Evolutionary conservation across 169 alveolate species (phyloP).

Genomic region (Eimeria falciformis): DNA sequence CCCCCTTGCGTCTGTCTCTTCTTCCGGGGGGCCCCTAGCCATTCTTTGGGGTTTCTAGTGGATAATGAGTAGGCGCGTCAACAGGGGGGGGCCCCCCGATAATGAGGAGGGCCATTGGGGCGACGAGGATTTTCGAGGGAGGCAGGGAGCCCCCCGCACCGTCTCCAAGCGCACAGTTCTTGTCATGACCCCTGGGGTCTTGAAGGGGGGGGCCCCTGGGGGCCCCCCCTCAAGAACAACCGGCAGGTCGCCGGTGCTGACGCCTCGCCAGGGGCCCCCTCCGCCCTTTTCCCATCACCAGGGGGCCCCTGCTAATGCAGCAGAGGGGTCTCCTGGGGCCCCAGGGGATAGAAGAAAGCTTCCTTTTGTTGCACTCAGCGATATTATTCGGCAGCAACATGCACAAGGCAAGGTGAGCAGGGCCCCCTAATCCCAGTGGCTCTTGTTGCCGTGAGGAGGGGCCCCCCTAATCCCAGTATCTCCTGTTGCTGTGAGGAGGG

Average conservation of each 20-base stretch:
- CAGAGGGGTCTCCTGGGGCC: conserved; percentile 13
- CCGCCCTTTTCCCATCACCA: not conserved
- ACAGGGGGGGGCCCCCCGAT: conserved; percentile 30
- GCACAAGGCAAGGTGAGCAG: conserved; percentile 21
- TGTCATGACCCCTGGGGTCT: conserved; percentile 46
- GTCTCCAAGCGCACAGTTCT: conserved; percentile 55
- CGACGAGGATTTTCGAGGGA: conserved; percentile 15
- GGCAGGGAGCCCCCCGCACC: conserved; percentile 36
- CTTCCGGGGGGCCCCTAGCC: too few relatives aligned
- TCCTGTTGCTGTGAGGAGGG: too few relatives aligned
- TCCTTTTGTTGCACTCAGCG: conserved; percentile 57
- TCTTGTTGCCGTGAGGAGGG: not conserved
- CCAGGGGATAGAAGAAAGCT: conserved; percentile 38
- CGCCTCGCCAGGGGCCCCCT: conserved; percentile 35
- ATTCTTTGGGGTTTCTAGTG: too few relatives aligned
- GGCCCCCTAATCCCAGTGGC: not conserved
- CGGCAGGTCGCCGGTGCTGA: conserved; percentile 18
- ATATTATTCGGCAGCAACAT: conserved; percentile 56
- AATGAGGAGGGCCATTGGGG: conserved; percentile 59
- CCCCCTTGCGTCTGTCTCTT: too few relatives aligned
- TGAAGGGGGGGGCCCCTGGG: conserved; percentile 16
- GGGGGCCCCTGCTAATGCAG: conserved; percentile 30
- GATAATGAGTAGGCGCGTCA: conserved; percentile 37
- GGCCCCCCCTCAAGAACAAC: conserved; percentile 1
- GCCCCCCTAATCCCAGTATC: too few relatives aligned